Percentiles rank a stretch among this genome's conserved stretches.
Evolutionary conservation across 176 grass and related monocot genomes (phyloP).

Genomic region (Pontederia paniculata): DNA sequence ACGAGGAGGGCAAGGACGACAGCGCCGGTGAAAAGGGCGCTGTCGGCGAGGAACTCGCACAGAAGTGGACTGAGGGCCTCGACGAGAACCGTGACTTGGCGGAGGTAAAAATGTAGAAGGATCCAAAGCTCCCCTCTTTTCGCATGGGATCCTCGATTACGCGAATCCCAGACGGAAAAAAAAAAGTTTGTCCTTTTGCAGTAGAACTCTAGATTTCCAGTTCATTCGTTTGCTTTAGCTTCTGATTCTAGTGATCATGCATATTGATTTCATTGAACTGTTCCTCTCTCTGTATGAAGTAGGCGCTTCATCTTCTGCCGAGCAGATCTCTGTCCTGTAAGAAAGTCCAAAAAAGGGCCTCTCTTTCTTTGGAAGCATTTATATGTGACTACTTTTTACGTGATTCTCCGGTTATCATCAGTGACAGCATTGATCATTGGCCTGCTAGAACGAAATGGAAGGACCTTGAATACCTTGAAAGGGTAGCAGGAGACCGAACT

Average conservation of each 20-base stretch:
- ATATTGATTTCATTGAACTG: no score
- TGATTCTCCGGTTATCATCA: constrained; percentile 71
- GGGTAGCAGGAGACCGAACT: constrained; percentile 68
- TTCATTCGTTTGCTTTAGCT: no score
- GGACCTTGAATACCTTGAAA: constrained; percentile 65
- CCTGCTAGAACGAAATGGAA: constrained; percentile 82
- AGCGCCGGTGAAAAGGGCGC: not conserved
- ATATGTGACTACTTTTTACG: constrained; percentile 72
- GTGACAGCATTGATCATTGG: constrained; percentile 78
- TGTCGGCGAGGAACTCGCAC: not conserved
- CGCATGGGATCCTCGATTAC: no score
- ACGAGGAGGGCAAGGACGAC: not conserved
- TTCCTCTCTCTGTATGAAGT: not conserved
- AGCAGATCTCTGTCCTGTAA: constrained; percentile 62
- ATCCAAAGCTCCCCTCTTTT: not conserved
- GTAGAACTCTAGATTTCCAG: no score
- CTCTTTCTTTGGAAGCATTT: constrained; percentile 83
- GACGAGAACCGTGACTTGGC: constrained; percentile 28
- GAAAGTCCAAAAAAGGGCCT: constrained; percentile 48
- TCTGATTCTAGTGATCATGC: no score
- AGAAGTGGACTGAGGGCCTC: constrained; percentile 47
- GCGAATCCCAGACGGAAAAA: no score
- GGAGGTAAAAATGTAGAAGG: constrained; percentile 34
- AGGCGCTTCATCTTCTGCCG: constrained; percentile 62
- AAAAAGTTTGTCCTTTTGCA: no score